Conservation (phyloP, 106 monocot species). For the Xerophyta viscosa region DNA sequence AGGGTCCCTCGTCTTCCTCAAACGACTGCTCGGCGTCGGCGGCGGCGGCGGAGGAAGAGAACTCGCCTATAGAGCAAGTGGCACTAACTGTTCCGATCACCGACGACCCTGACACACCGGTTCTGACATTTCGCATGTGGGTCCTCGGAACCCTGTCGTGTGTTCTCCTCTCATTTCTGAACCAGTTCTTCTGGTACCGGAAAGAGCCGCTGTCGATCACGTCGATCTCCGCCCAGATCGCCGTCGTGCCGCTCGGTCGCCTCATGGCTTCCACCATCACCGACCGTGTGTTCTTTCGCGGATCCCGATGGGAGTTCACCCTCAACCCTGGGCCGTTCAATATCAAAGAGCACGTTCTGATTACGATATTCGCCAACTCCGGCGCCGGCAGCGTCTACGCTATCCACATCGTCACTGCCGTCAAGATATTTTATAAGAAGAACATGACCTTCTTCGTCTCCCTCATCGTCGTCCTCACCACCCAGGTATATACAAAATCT, state of each 20-base stretch:
- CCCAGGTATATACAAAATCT: constrained; percentile 29
- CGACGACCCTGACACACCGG: not conserved
- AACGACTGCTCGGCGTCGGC: not conserved
- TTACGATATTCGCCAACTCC: constrained; percentile 76
- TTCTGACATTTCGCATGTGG: constrained; percentile 9
- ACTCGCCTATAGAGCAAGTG: constrained; percentile 2
- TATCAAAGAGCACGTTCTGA: constrained; percentile 75
- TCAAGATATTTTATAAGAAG: constrained; percentile 50
- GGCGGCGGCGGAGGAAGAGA: not conserved
- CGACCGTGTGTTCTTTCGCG: constrained; percentile 5
- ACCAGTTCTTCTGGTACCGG: constrained; percentile 26
- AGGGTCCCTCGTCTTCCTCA: not conserved
- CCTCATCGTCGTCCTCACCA: constrained; percentile 58
- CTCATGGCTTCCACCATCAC: constrained; percentile 13
- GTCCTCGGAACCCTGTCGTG: constrained; percentile 4
- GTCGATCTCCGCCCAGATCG: constrained; percentile 29
- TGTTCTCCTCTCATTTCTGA: constrained; percentile 4
- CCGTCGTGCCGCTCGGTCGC: constrained; percentile 21
- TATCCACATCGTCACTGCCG: constrained; percentile 51
- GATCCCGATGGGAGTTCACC: constrained; percentile 36
- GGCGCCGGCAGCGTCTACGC: constrained; percentile 61
- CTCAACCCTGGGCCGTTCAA: constrained; percentile 77
- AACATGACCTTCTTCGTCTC: constrained; percentile 52
- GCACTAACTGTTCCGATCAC: not conserved
- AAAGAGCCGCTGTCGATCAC: constrained; percentile 22